Conservation (phyloP, 768 basidiomycete species). For the Exidia glandulosa region DNA sequence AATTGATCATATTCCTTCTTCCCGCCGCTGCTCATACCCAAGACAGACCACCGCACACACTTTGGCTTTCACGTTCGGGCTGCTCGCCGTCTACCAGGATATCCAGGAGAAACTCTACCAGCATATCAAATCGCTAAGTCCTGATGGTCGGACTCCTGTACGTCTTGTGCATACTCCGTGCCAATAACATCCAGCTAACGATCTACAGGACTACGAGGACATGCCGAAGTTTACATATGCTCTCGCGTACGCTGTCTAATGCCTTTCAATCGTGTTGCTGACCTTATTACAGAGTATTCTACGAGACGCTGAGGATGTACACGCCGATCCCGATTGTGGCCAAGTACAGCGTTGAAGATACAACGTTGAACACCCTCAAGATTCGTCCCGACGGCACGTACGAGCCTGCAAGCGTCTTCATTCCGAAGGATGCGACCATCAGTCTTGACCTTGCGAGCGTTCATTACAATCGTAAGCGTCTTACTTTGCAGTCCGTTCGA, state of each 20-base stretch:
- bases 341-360: background rate
- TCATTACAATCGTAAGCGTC: slow-evolving; percentile 5
- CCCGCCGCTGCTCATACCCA: background rate
- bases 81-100: slow-evolving; percentile 16
- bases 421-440: background rate
- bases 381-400: background rate
- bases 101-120: slow-evolving; percentile 10
- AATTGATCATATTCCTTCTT: background rate
- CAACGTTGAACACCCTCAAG: background rate
- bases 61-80: slow-evolving; percentile 11
- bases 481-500: background rate
- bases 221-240: background rate
- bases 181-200: background rate
- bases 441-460: background rate
- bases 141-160: background rate
- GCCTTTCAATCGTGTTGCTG: slow-evolving; percentile 5
- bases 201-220: background rate
- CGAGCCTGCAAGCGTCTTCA: background rate
- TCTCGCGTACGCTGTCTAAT: background rate
- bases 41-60: slow-evolving; percentile 14
- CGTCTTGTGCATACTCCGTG: background rate
- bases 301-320: slow-evolving; percentile 12
- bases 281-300: slow-evolving; percentile 7
- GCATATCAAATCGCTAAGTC: background rate
- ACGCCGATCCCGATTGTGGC: slow-evolving; percentile 3